phyloP scores from a whole-genome alignment of 2,329 filamentous ascomycete species.

The Diaporthe velutina region DNA sequence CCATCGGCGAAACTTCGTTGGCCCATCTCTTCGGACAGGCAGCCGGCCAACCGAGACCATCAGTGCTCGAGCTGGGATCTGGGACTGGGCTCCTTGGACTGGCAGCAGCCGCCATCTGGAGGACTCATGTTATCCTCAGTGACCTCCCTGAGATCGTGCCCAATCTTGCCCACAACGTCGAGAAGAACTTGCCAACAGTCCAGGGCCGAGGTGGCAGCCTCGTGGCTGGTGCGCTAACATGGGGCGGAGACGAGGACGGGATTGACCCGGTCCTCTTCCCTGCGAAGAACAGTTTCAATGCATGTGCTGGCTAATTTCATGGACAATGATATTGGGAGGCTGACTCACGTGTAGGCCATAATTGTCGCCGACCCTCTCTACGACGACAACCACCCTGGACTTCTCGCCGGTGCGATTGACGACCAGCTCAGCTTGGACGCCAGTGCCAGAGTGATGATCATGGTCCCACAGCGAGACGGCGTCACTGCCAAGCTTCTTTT shows the following conservation, averaged over 20 bases:
- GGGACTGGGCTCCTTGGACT: slow-evolving; percentile 94
- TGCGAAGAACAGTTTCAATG: slow-evolving; percentile 64
- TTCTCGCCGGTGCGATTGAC: slow-evolving; percentile 79
- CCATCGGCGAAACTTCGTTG: slow-evolving; percentile 58
- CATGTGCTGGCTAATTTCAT: slow-evolving; percentile 44
- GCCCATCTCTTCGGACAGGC: slow-evolving; percentile 58
- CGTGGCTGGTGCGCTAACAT: slow-evolving; percentile 78
- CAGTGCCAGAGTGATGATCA: slow-evolving; percentile 78
- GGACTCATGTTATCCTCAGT: slow-evolving; percentile 77
- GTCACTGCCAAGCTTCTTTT: slow-evolving; percentile 73
- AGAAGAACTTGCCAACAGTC: slow-evolving; percentile 71
- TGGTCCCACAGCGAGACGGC: slow-evolving; percentile 83
- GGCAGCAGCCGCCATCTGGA: slow-evolving; percentile 81
- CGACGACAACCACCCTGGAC: slow-evolving; percentile 82
- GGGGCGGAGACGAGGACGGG: slow-evolving; percentile 70
- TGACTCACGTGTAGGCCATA: slow-evolving; percentile 68
- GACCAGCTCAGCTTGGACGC: slow-evolving; percentile 71
- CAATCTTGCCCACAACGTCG: slow-evolving; percentile 82
- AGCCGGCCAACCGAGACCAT: slow-evolving; percentile 47
- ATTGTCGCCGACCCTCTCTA: slow-evolving; percentile 91
- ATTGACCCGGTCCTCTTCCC: slow-evolving; percentile 60
- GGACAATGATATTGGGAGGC: slow-evolving; percentile 36
- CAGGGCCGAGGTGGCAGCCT: slow-evolving; percentile 67
- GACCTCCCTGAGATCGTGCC: slow-evolving; percentile 87
- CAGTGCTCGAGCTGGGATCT: slow-evolving; percentile 83